Evolutionary conservation across 805 yeast genomes (phyloP), one percentile per base, ranked within the genome.

Genomic region (Debaryomyces tyrocola): DNA sequence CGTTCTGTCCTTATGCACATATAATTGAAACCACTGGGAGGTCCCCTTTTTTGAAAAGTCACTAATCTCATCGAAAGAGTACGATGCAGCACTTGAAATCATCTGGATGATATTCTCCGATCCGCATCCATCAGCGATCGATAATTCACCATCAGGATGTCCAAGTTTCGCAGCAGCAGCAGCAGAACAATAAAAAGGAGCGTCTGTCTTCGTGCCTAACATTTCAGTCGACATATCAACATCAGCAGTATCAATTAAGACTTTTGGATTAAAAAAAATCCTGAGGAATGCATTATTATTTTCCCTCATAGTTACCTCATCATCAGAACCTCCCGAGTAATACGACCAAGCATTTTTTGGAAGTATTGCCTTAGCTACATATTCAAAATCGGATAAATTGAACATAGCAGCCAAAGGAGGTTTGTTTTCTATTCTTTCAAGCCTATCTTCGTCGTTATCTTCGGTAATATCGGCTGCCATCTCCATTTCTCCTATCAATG

Each of bases 111-210:
- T 63, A 33, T 71, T 70, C 41, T 70, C 71, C 9, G 54, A 43
- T 3, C 67, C 74, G 46, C 74, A 68, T 5, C 74, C 79, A 33
- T 65, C 47, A 0, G 77, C 69, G 24, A 75, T 65, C 6, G 69
- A 65, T 41, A 59, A 57, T 43, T 75, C 82, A 21, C 78, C 80
- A 36, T 69, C 69, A 3, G 67, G 67, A 41, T 75, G 74, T 1
- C 75, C 80, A 46, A 73, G 55, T 34, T 59, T 60, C 4, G 77
- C 73, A 21, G 72, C 65, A 0, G 80, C 80, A 29, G 79, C 75
- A 1, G 81, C 81, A 4, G 75, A 64, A 36, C 75, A 69, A 51
- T 78, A 79, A 45, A 79, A 63, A 2, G 83, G 83, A 15, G 71
- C 67, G 21, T 58, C 57, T 0, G 75, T 68, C n/a, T 52, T 49